phyloP scores from a whole-genome alignment of 805 yeast species.

The Starmerella apicola region DNA sequence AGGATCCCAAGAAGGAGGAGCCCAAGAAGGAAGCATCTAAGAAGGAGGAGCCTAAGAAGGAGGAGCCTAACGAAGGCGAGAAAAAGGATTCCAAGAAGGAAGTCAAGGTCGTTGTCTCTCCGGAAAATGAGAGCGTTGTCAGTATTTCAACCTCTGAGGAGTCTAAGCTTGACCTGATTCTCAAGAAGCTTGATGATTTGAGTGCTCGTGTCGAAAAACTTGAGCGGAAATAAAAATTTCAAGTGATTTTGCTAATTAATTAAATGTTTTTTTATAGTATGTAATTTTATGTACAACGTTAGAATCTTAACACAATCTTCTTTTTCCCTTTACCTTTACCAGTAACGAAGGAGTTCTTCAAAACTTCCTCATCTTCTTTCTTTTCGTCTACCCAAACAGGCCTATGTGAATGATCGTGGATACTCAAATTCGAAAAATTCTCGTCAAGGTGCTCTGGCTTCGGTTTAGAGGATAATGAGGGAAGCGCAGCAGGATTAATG shows the following conservation, averaged over 20 bases:
- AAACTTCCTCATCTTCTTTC: conserved; percentile 17
- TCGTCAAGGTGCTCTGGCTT: too few relatives aligned
- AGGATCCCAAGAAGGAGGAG: background rate
- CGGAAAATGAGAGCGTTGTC: background rate
- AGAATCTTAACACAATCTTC: conserved; percentile 11
- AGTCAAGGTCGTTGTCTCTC: background rate
- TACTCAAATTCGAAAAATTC: too few relatives aligned
- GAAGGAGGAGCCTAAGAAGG: background rate
- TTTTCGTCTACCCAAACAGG: conserved; percentile 17
- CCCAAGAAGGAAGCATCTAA: conserved; percentile 1
- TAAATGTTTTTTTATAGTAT: background rate
- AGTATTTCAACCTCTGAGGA: background rate
- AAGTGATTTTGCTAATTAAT: too few relatives aligned
- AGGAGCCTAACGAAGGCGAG: background rate
- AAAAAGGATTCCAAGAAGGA: background rate
- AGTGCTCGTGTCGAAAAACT: conserved; percentile 17
- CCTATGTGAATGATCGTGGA: too few relatives aligned
- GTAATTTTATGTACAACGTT: too few relatives aligned
- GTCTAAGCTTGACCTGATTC: conserved; percentile 15
- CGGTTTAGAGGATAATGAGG: conserved; percentile 13
- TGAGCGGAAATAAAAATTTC: conserved; percentile 9
- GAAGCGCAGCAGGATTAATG: conserved; percentile 17
- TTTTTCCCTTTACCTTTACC: conserved; percentile 20
- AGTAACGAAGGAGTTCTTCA: conserved; percentile 18
- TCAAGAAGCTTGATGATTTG: conserved; percentile 15